Conservation (phyloP, 176 grass and related monocot genomes). For the Zea luxurians region DNA sequence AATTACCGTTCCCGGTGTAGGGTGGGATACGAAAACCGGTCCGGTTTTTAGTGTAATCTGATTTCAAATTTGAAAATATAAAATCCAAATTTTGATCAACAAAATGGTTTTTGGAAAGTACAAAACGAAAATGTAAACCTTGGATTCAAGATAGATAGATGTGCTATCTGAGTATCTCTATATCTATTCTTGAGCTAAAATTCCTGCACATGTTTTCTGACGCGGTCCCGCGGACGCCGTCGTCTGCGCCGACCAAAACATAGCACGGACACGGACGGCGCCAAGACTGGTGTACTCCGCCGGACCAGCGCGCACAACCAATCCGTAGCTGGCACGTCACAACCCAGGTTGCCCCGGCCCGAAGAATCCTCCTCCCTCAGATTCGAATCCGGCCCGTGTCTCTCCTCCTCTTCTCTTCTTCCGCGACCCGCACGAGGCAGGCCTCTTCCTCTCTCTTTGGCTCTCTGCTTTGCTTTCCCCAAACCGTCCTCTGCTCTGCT, state of each 20-base stretch:
- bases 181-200: neutral
- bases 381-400: slow-evolving; percentile 40
- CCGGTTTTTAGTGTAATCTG: no score
- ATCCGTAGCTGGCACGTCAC: slow-evolving; percentile 23
- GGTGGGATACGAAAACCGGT: no score
- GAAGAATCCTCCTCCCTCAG: slow-evolving; percentile 2
- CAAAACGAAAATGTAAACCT: no score
- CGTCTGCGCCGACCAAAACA: neutral
- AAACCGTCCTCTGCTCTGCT: neutral
- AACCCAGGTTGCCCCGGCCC: neutral
- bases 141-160: neutral
- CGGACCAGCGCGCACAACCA: neutral
- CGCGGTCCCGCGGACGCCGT: neutral
- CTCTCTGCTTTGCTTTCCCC: neutral
- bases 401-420: neutral
- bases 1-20: no score
- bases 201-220: no score
- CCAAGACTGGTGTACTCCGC: neutral
- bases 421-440: neutral
- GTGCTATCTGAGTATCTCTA: neutral
- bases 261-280: neutral
- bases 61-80: no score
- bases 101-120: no score
- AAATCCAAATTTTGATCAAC: no score
- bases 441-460: neutral